phyloP scores from a whole-genome alignment of 352 stramenopile genomes.

The Phytophthora idaei region DNA sequence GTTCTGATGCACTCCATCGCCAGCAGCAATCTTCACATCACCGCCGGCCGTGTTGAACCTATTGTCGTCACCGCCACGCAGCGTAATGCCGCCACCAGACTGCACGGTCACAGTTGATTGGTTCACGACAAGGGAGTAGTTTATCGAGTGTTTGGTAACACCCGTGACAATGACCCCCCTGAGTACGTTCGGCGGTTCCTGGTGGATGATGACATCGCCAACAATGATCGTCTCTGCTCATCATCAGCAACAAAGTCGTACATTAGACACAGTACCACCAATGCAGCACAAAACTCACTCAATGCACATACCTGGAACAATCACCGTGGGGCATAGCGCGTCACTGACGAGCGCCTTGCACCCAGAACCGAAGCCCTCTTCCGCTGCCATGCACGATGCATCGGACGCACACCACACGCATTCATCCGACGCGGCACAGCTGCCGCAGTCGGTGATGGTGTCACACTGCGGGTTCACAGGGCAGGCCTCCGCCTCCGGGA shows the following conservation, averaged over 20 bases:
- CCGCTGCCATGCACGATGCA: slow-evolving; percentile 80
- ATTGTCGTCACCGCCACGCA: slow-evolving; percentile 71
- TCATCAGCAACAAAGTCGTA: slow-evolving; percentile 25
- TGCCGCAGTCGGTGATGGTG: slow-evolving; percentile 54
- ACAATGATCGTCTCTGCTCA: slow-evolving; percentile 58
- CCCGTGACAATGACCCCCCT: slow-evolving; percentile 46
- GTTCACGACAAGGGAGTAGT: slow-evolving; percentile 56
- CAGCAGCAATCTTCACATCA: slow-evolving; percentile 60
- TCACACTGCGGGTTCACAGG: slow-evolving; percentile 71
- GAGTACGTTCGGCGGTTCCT: slow-evolving; percentile 50
- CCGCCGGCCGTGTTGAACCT: slow-evolving; percentile 71
- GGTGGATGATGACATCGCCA: slow-evolving; percentile 58
- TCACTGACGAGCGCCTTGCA: slow-evolving; percentile 89
- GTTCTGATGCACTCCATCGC: slow-evolving; percentile 77
- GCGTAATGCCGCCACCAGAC: slow-evolving; percentile 54
- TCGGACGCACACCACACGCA: slow-evolving; percentile 93
- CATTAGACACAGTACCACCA: neutral
- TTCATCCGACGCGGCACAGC: slow-evolving; percentile 60
- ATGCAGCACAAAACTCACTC: slow-evolving; percentile 6
- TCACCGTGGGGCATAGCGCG: slow-evolving; percentile 75
- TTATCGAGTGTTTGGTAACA: slow-evolving; percentile 33
- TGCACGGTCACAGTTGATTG: slow-evolving; percentile 40
- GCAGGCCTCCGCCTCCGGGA: slow-evolving; percentile 63
- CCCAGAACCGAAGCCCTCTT: slow-evolving; percentile 81
- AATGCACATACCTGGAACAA: slow-evolving; percentile 59